Percentiles rank a stretch among this genome's conserved stretches.
Evolutionary conservation across 805 yeast species (phyloP).

Genomic region (Ogataea methylovora): DNA sequence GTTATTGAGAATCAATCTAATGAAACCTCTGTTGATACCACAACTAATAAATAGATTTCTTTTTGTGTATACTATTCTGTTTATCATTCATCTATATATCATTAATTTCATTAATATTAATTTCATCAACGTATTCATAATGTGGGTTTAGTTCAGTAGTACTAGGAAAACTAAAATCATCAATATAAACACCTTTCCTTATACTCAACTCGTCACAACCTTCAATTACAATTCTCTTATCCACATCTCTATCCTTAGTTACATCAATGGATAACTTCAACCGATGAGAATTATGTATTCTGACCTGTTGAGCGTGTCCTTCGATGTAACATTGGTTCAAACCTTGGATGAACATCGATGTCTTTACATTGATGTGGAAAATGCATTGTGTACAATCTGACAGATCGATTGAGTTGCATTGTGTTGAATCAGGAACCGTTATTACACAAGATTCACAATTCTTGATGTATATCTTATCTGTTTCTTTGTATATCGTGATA

Average conservation of each 20-base stretch:
- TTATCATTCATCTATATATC: not conserved
- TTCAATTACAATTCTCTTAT: constrained; percentile 19
- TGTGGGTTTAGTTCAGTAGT: constrained; percentile 11
- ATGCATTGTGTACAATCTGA: no score
- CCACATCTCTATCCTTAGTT: constrained; percentile 3
- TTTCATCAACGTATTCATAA: constrained; percentile 4
- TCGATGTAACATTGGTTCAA: constrained; percentile 7
- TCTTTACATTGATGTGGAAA: not conserved
- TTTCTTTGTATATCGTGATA: no score
- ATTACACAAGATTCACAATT: no score
- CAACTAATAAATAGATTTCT: no score
- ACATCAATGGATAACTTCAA: constrained; percentile 7
- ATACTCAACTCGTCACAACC: constrained; percentile 11
- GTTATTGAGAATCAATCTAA: no score
- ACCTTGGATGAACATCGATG: constrained; percentile 14
- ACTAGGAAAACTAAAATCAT: constrained; percentile 22
- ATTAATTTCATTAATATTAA: not conserved
- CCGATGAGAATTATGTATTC: constrained; percentile 14
- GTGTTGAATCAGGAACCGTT: no score
- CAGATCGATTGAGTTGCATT: no score
- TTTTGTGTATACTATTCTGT: no score
- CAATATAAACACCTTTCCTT: constrained; percentile 10
- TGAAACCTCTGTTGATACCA: no score
- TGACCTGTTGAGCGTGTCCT: constrained; percentile 18
- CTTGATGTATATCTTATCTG: no score